A percentile compares a stretch with the other conserved stretches of the same genome.
Evolutionary conservation across 2,329 filamentous ascomycete species (phyloP).

Genomic region (Aspergillus proliferans): DNA sequence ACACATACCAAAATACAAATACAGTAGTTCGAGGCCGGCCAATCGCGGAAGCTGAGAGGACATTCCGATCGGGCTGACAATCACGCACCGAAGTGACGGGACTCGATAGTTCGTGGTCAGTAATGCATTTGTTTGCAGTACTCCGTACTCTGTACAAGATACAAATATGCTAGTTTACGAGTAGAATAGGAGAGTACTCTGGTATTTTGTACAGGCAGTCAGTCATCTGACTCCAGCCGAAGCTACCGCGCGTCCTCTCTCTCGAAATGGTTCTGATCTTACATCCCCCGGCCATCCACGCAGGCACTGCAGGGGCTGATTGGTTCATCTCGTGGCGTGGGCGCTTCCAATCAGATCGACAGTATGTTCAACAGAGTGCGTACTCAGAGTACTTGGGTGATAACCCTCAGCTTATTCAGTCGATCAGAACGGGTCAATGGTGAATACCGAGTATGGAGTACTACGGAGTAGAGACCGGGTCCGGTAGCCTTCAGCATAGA

Average conservation of each 20-base stretch:
- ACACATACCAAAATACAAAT: neutral
- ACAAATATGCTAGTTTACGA: too few species aligned
- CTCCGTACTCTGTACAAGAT: too few species aligned
- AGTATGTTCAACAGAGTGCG: neutral
- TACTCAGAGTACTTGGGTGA: neutral
- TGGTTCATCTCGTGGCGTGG: neutral
- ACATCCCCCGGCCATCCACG: neutral
- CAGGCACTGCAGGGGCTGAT: neutral
- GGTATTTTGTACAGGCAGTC: too few species aligned
- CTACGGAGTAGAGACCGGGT: too few species aligned
- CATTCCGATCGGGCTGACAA: neutral
- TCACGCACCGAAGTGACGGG: neutral
- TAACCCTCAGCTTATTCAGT: too few species aligned
- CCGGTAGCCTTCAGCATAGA: too few species aligned
- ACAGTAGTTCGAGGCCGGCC: neutral
- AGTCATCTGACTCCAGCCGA: neutral
- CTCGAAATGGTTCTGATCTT: neutral
- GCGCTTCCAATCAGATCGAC: neutral
- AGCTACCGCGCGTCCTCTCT: neutral
- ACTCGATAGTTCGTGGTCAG: neutral
- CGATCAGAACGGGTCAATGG: too few species aligned
- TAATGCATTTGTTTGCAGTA: neutral
- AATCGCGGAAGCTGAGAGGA: neutral
- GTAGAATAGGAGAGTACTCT: too few species aligned
- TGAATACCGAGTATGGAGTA: too few species aligned